These are phyloP conservation scores for Xylaria sp. DNA, from an alignment of 2,329 filamentous ascomycete genomes.

Conservation along the genomic window DNA sequence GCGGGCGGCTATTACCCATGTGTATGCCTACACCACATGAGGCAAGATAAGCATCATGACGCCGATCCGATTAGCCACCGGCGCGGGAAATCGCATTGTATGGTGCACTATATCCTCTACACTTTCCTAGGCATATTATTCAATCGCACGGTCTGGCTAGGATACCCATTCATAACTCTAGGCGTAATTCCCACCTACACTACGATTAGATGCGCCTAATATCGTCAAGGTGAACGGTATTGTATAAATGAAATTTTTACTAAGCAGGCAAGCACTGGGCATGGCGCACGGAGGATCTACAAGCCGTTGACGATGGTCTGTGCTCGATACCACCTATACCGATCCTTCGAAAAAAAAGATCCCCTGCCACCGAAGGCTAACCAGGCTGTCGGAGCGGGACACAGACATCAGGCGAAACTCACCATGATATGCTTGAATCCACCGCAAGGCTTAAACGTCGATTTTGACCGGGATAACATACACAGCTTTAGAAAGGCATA, in stretches of 20 bases:
- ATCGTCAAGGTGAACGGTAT: not conserved
- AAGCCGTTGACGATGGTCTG: not conserved
- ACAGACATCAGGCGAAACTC: slow-evolving; percentile 10
- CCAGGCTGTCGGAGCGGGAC: slow-evolving; percentile 1
- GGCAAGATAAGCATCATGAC: slow-evolving; percentile 13
- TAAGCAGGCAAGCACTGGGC: not conserved
- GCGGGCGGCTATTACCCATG: slow-evolving; percentile 22
- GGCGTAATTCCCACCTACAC: not conserved
- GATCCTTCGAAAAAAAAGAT: not conserved
- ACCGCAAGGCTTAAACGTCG: not conserved
- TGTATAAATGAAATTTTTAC: not conserved
- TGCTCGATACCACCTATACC: not conserved
- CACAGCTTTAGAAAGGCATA: no score
- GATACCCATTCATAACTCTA: not conserved
- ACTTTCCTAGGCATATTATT: not conserved
- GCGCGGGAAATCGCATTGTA: slow-evolving; percentile 20
- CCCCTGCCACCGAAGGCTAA: no score
- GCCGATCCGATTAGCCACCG: slow-evolving; percentile 22
- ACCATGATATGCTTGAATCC: not conserved
- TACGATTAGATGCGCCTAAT: not conserved
- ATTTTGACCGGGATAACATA: not conserved
- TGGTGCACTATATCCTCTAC: not conserved
- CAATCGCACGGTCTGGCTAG: not conserved
- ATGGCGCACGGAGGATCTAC: not conserved
- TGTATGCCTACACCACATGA: not conserved